Conservation (phyloP, 352 stramenopile species). For the Pythium sukuiense region DNA sequence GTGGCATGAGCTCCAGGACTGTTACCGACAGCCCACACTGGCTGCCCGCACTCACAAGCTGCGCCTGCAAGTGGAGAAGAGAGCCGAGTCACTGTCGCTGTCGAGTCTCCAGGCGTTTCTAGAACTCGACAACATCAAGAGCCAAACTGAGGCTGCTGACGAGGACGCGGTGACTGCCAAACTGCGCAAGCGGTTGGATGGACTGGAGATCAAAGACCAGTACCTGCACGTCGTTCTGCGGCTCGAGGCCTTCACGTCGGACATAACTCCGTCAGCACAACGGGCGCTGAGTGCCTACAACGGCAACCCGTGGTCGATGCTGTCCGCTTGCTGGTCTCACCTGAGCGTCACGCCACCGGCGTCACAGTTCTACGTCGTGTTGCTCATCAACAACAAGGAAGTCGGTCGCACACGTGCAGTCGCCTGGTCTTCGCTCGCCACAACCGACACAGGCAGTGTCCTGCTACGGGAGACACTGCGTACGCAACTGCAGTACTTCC, state of each 20-base stretch:
- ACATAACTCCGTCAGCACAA: background rate
- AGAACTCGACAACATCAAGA: slow-evolving; percentile 29
- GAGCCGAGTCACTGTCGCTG: slow-evolving; percentile 38
- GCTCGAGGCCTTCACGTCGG: slow-evolving; percentile 13
- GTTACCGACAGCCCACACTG: slow-evolving; percentile 23
- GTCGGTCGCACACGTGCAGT: slow-evolving; percentile 25
- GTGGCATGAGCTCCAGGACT: slow-evolving; percentile 51
- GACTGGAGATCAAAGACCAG: slow-evolving; percentile 38
- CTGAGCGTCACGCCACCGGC: background rate
- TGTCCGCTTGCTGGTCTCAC: slow-evolving; percentile 3
- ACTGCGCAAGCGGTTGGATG: slow-evolving; percentile 33
- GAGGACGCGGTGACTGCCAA: slow-evolving; percentile 2
- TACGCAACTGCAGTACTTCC: slow-evolving; percentile 52
- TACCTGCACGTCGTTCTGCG: slow-evolving; percentile 31
- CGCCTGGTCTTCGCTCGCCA: slow-evolving; percentile 13
- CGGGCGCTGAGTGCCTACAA: background rate
- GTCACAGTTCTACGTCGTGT: slow-evolving; percentile 21
- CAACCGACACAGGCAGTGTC: slow-evolving; percentile 23
- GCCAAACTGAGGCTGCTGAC: background rate
- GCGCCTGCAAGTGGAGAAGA: slow-evolving; percentile 24
- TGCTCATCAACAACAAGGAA: slow-evolving; percentile 34
- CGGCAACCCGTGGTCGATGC: background rate
- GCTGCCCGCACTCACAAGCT: slow-evolving; percentile 8
- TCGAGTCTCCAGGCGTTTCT: slow-evolving; percentile 40
- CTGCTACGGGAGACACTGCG: slow-evolving; percentile 50